Conservation (phyloP, 768 basidiomycete genomes). For the Suillus bovinus region DNA sequence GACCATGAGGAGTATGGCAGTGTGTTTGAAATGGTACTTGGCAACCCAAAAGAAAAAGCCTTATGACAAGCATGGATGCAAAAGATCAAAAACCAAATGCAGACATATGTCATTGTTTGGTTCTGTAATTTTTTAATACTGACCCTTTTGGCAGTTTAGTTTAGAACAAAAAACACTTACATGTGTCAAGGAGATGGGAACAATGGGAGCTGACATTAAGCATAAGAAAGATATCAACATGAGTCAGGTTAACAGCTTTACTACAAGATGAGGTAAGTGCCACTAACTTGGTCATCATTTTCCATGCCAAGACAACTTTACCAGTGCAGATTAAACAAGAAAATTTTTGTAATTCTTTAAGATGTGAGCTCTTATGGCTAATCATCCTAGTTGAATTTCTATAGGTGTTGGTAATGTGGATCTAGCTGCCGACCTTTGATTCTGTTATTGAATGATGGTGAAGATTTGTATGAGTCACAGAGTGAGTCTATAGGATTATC, state of each 20-base stretch:
- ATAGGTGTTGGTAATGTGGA: background rate
- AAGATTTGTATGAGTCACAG: background rate
- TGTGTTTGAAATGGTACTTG: background rate
- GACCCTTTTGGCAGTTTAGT: background rate
- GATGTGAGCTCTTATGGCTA: background rate
- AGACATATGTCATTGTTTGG: background rate
- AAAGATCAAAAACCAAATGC: background rate
- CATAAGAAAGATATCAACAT: background rate
- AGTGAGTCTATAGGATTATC: background rate
- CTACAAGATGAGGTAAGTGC: background rate
- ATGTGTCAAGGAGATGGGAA: constrained; percentile 1
- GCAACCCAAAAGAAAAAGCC: background rate
- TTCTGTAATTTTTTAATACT: background rate
- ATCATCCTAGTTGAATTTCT: background rate
- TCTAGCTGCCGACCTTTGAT: background rate
- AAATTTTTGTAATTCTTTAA: background rate
- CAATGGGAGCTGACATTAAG: constrained; percentile 2
- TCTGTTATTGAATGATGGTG: background rate
- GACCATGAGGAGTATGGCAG: background rate
- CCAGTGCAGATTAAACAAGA: background rate
- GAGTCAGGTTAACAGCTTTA: background rate
- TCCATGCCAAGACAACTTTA: background rate
- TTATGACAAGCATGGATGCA: background rate
- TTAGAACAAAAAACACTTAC: background rate
- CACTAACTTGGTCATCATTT: background rate